A percentile compares a stretch with the other conserved stretches of the same genome.
phyloP scores from a whole-genome alignment of 2,329 filamentous ascomycete species.

The Rachicladosporium sp. region DNA sequence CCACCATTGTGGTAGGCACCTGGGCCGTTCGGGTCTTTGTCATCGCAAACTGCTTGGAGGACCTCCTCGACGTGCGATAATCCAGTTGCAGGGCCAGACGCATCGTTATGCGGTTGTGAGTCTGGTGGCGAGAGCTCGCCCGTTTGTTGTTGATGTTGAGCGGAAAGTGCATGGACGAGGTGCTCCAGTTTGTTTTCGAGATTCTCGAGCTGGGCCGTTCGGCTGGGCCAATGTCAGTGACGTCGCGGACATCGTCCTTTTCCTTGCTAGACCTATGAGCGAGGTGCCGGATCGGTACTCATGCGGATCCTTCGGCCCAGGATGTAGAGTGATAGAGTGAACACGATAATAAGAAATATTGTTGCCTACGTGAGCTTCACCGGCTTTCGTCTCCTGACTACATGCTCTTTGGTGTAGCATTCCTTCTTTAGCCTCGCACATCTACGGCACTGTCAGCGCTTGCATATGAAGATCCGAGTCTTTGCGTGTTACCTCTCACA shows the following conservation, averaged over 20 bases:
- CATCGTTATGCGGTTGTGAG: conserved; percentile 1
- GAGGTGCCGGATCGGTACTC: not conserved
- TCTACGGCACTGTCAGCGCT: conserved; percentile 6
- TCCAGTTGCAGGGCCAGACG: too few relatives aligned
- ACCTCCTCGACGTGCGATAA: too few relatives aligned
- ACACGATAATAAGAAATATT: not conserved
- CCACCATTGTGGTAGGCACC: too few relatives aligned
- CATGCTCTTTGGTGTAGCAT: conserved; percentile 17
- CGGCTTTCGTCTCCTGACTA: conserved; percentile 14
- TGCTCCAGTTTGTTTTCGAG: conserved; percentile 23
- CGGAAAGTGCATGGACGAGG: conserved; percentile 20
- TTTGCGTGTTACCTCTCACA: conserved; percentile 16
- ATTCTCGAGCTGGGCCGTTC: conserved; percentile 22
- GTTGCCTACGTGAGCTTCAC: conserved; percentile 20
- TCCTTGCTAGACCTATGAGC: not conserved
- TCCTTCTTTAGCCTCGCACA: conserved; percentile 22
- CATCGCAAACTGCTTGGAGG: too few relatives aligned
- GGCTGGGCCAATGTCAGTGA: conserved; percentile 10
- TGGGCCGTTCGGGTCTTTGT: too few relatives aligned
- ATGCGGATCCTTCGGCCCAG: not conserved
- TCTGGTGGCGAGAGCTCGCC: conserved; percentile 15
- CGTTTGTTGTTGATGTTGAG: conserved; percentile 8
- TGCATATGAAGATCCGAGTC: not conserved
- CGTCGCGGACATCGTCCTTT: not conserved
- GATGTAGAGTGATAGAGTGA: not conserved